These are phyloP conservation scores for Aspergillus novofumigatus DNA, from an alignment of 2,329 filamentous ascomycete species.

Conservation along the genomic window DNA sequence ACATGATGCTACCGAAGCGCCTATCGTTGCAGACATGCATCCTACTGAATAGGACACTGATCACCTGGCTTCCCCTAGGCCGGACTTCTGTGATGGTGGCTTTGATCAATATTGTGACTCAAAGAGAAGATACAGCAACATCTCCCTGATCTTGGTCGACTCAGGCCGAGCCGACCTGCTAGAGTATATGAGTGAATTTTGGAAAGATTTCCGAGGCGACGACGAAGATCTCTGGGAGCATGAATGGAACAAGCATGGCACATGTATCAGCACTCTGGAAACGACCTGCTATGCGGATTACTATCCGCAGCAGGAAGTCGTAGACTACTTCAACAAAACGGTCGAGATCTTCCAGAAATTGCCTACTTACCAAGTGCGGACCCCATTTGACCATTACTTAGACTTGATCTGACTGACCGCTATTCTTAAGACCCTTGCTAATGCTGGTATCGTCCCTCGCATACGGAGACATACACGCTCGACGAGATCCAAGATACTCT, in stretches of 20 bases:
- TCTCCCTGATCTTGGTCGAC: conserved; percentile 57
- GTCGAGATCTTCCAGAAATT: conserved; percentile 64
- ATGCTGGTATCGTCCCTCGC: conserved; percentile 55
- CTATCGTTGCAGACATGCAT: not conserved
- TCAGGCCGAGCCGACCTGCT: conserved; percentile 55
- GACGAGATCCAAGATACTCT: conserved; percentile 58
- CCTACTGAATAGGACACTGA: not conserved
- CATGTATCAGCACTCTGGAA: conserved; percentile 67
- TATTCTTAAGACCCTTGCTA: conserved; percentile 47
- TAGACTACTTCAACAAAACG: conserved; percentile 64
- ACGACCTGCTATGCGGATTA: conserved; percentile 64
- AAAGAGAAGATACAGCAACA: conserved; percentile 60
- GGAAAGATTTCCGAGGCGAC: conserved; percentile 64
- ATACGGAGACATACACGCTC: conserved; percentile 55
- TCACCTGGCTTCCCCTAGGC: conserved; percentile 38
- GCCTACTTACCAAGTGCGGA: conserved; percentile 56
- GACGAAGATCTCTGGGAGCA: conserved; percentile 68
- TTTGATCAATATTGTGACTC: conserved; percentile 65
- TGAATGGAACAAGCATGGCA: conserved; percentile 72
- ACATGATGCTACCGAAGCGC: not conserved
- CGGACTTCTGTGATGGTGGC: conserved; percentile 65
- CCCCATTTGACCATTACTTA: conserved; percentile 5
- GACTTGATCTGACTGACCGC: not conserved
- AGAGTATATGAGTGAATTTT: conserved; percentile 65
- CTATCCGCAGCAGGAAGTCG: conserved; percentile 58